A percentile compares a stretch with the other conserved stretches of the same genome.
These are phyloP conservation scores for Trypanosoma boissoni DNA, from an alignment of 208 protist species.

Conservation along the genomic window DNA sequence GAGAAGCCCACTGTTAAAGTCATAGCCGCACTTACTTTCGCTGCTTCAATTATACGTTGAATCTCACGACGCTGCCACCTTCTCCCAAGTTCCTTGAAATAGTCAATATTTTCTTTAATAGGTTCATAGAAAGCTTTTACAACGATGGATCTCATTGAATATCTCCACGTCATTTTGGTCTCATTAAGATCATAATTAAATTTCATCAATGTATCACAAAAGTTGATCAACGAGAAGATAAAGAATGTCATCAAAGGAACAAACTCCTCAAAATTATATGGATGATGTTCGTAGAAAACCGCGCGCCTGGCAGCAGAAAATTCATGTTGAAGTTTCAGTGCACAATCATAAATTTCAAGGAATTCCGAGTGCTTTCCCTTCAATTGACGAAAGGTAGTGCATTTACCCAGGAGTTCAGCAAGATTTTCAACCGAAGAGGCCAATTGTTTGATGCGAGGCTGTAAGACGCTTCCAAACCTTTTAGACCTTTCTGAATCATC, in stretches of 20 bases:
- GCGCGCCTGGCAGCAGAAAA: conserved; percentile 60
- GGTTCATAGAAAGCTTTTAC: conserved; percentile 41
- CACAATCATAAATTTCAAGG: conserved; percentile 43
- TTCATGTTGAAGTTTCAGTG: conserved; percentile 51
- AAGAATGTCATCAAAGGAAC: conserved; percentile 91
- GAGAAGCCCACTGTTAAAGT: conserved; percentile 78
- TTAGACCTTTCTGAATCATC: conserved; percentile 69
- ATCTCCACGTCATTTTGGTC: not conserved
- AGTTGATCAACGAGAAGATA: conserved; percentile 82
- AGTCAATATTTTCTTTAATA: conserved; percentile 58
- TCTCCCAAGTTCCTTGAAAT: conserved; percentile 48
- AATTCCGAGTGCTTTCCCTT: conserved; percentile 34
- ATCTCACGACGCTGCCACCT: conserved; percentile 61
- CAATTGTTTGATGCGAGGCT: conserved; percentile 53
- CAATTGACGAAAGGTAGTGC: conserved; percentile 44
- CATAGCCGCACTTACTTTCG: conserved; percentile 86
- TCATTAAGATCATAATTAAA: conserved; percentile 52
- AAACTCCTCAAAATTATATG: conserved; percentile 75
- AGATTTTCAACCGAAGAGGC: conserved; percentile 63
- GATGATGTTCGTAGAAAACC: conserved; percentile 81
- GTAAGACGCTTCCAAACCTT: conserved; percentile 59
- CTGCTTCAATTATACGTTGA: conserved; percentile 84
- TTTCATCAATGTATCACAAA: conserved; percentile 67
- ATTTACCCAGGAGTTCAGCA: conserved; percentile 43
- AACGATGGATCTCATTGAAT: conserved; percentile 29